Base-by-base conservation (phyloP, 2,329 filamentous ascomycete species). In the Cladosporium sp. region DNA sequence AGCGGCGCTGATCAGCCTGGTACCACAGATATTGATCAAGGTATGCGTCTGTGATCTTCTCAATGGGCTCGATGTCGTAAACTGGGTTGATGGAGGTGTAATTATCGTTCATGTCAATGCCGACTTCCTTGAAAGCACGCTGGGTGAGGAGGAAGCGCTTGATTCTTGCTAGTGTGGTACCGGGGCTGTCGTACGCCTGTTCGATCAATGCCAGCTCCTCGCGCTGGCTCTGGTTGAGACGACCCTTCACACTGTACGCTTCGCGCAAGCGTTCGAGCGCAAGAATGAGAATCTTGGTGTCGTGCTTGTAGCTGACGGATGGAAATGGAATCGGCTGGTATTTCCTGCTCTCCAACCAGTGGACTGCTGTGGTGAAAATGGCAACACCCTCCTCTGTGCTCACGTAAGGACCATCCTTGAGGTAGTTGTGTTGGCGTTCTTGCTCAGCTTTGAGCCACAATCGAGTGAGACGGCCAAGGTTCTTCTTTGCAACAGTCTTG, bases 51-150 rank as follows among this genome's bases (percentile, higher is more conserved):
- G 92, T 98, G 60, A 98, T 98, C 75, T 98, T 98, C 75, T 98
- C 93, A 53, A 98, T 96, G 0, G 93, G 93, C 71, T 98, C 94
- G 53, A 98, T 93, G 59, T 98, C 93, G 66, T 98, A 98, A 1
- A 98, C 93, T 0, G 93, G 94, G 65, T 98, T 98, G 75, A 98
- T 98, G 15, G 89, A 92, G 76, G 84, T 97, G 73, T 98, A 98
- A 65, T 98, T 98, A 73, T 98, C 93, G 68, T 98, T 98, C 93
- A 98, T 98, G 66, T 98, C 93, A 59, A 98, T 98, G 49, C 92
- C 93, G 38, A 98, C 93, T 71, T 98, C 93, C 72, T 98, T 98
- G 79, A 98, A 98, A 1, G 94, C 93, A 68, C 93, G 83, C 67
- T 98, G 93, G 0, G 94, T 98, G 38, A 98, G 81, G 55, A 98